phyloP scores from a whole-genome alignment of 2,329 filamentous ascomycete species.

The Botrytis medusae region DNA sequence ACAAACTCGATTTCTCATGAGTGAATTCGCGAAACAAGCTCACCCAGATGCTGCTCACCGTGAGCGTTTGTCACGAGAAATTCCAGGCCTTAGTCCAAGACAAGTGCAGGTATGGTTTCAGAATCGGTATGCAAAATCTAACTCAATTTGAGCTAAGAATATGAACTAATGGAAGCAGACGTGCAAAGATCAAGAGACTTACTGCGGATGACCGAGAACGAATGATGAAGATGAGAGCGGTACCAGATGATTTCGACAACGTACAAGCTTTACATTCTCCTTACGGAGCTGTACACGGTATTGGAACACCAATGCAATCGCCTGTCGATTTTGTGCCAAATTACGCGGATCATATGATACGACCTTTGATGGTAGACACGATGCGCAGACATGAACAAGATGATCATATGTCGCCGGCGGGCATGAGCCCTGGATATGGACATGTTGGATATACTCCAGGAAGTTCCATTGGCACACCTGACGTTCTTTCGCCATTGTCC shows the following conservation, averaged over 20 bases:
- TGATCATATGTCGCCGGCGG: slow-evolving; percentile 66
- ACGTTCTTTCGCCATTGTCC: slow-evolving; percentile 59
- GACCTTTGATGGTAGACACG: slow-evolving; percentile 67
- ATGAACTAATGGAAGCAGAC: slow-evolving; percentile 44
- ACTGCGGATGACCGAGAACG: slow-evolving; percentile 69
- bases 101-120: slow-evolving; percentile 99
- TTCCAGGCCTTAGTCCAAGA: slow-evolving; percentile 84
- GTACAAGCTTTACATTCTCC: slow-evolving; percentile 67
- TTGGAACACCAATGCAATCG: slow-evolving; percentile 40
- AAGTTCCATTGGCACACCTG: slow-evolving; percentile 50
- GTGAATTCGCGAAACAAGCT: slow-evolving; percentile 91
- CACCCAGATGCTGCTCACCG: slow-evolving; percentile 90
- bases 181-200: slow-evolving; percentile 70
- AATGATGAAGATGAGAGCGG: slow-evolving; percentile 70
- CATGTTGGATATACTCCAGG: slow-evolving; percentile 63
- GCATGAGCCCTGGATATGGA: slow-evolving; percentile 66
- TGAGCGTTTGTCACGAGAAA: slow-evolving; percentile 82
- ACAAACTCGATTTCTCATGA: slow-evolving; percentile 97
- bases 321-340: slow-evolving; percentile 43
- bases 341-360: slow-evolving; percentile 56
- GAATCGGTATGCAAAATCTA: slow-evolving; percentile 69
- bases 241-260: slow-evolving; percentile 70
- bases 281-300: slow-evolving; percentile 53
- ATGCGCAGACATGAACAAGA: slow-evolving; percentile 62
- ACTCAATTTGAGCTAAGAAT: neutral